Evolutionary conservation across 1,284 basidiomycete genomes (phyloP).

Genomic region (Papiliotrema laurentii): DNA sequence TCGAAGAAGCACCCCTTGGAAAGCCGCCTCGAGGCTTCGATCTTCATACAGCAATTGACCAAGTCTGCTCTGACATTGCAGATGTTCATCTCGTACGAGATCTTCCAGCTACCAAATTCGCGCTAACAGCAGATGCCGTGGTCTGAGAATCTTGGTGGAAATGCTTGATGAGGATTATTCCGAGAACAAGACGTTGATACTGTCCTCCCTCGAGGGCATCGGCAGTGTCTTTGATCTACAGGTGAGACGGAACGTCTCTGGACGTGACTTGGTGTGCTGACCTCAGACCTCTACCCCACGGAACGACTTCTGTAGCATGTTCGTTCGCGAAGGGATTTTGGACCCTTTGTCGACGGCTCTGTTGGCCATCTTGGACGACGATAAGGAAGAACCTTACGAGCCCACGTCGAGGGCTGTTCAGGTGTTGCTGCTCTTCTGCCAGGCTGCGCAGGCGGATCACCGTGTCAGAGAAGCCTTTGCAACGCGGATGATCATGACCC

Average conservation of each 20-base stretch:
- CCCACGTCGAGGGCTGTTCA: slow-evolving; percentile 85
- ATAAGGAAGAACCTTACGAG: slow-evolving; percentile 55
- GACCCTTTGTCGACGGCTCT: slow-evolving; percentile 88
- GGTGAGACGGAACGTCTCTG: slow-evolving; percentile 26
- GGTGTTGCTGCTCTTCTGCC: slow-evolving; percentile 87
- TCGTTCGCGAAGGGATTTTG: slow-evolving; percentile 88
- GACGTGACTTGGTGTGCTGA: no score
- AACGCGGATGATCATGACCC: slow-evolving; percentile 78
- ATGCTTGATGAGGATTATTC: slow-evolving; percentile 93
- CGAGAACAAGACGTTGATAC: slow-evolving; percentile 82
- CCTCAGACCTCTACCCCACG: slow-evolving; percentile 90
- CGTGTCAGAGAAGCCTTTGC: slow-evolving; percentile 88
- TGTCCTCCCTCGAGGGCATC: slow-evolving; percentile 90
- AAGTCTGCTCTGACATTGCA: slow-evolving; percentile 88
- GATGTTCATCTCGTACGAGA: slow-evolving; percentile 90
- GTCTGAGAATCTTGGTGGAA: slow-evolving; percentile 87
- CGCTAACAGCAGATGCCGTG: slow-evolving; percentile 65
- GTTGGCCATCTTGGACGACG: slow-evolving; percentile 75
- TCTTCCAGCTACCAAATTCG: not conserved
- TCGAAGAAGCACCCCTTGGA: slow-evolving; percentile 91
- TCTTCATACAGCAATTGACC: slow-evolving; percentile 87
- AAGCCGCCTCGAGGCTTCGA: slow-evolving; percentile 89
- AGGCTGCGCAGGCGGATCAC: slow-evolving; percentile 88
- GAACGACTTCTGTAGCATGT: slow-evolving; percentile 98
- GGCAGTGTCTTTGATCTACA: slow-evolving; percentile 88